Percentiles rank a stretch among this genome's conserved stretches.
Evolutionary conservation across 1,284 basidiomycete species (phyloP).

Genomic region (Erythrobasidium hasegawianum): DNA sequence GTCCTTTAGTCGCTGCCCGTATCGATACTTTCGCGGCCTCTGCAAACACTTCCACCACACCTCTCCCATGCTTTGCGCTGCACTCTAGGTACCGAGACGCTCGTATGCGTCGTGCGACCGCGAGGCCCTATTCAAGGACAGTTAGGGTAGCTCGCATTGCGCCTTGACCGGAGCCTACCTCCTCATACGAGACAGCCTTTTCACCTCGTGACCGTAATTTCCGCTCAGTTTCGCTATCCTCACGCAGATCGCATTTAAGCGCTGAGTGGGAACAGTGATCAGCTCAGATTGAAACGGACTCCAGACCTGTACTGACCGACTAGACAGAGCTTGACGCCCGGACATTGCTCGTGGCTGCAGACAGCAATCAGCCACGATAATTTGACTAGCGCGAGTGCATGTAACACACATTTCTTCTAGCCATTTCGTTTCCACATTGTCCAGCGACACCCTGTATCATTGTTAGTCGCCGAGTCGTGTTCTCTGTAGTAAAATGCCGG

Average conservation of each 20-base stretch:
- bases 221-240: slow-evolving; percentile 65
- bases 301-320: slow-evolving; percentile 61
- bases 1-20: slow-evolving; percentile 65
- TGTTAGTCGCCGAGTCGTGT: neutral
- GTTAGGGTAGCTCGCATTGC: too few species aligned
- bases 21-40: slow-evolving; percentile 81
- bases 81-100: slow-evolving; percentile 91
- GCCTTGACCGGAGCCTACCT: too few species aligned
- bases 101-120: slow-evolving; percentile 81
- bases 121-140: slow-evolving; percentile 56
- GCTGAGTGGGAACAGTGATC: slow-evolving; percentile 51
- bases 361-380: neutral
- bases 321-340: slow-evolving; percentile 86
- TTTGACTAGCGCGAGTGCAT: too few species aligned
- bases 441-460: slow-evolving; percentile 60
- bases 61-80: slow-evolving; percentile 90
- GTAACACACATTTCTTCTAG: slow-evolving; percentile 62
- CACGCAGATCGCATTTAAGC: slow-evolving; percentile 88
- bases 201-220: slow-evolving; percentile 64
- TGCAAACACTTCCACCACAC: slow-evolving; percentile 84
- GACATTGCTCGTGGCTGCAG: slow-evolving; percentile 67
- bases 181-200: slow-evolving; percentile 78
- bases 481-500: neutral
- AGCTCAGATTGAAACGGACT: neutral
- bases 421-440: slow-evolving; percentile 92